A percentile compares a stretch with the other conserved stretches of the same genome.
Conservation (phyloP, 306 rosid genomes). For the Dalbergia oliveri region DNA sequence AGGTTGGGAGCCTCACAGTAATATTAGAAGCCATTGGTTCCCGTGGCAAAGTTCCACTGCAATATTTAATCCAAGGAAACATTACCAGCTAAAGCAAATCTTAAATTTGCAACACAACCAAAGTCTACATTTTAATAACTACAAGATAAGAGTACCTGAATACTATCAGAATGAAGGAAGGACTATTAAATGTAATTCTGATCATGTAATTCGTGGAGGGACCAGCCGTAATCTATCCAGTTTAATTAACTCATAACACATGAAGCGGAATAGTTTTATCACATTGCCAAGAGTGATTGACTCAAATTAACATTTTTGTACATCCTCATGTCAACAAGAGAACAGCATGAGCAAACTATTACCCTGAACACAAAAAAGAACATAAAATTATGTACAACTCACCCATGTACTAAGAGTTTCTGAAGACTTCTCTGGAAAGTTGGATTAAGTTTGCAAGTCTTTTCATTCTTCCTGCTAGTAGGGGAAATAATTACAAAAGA, state of each 20-base stretch:
- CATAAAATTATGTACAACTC: conserved; percentile 44
- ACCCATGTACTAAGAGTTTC: conserved; percentile 84
- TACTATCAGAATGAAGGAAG: conserved; percentile 39
- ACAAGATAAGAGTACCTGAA: background rate
- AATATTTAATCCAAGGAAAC: conserved; percentile 49
- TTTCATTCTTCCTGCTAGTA: conserved; percentile 79
- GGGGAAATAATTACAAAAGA: conserved; percentile 5
- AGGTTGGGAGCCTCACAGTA: conserved; percentile 86
- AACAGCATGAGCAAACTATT: conserved; percentile 36
- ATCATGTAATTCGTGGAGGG: conserved; percentile 35
- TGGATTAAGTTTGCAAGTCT: conserved; percentile 76
- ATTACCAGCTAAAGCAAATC: conserved; percentile 44
- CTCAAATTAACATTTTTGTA: conserved; percentile 3
- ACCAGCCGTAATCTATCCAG: conserved; percentile 19
- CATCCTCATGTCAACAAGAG: conserved; percentile 13
- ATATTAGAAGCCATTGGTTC: conserved; percentile 90
- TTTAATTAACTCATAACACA: conserved; percentile 24
- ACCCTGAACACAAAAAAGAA: conserved; percentile 11
- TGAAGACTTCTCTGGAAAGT: conserved; percentile 88
- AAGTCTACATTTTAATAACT: conserved; percentile 30
- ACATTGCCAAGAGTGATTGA: background rate
- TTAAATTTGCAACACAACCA: conserved; percentile 33
- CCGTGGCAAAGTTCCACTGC: conserved; percentile 96
- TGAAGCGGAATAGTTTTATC: conserved; percentile 27
- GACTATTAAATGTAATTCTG: conserved; percentile 28